These are phyloP conservation scores for Chenopodium berlandieri DNA, from an alignment of 148 eudicot genomes.

Conservation along the genomic window DNA sequence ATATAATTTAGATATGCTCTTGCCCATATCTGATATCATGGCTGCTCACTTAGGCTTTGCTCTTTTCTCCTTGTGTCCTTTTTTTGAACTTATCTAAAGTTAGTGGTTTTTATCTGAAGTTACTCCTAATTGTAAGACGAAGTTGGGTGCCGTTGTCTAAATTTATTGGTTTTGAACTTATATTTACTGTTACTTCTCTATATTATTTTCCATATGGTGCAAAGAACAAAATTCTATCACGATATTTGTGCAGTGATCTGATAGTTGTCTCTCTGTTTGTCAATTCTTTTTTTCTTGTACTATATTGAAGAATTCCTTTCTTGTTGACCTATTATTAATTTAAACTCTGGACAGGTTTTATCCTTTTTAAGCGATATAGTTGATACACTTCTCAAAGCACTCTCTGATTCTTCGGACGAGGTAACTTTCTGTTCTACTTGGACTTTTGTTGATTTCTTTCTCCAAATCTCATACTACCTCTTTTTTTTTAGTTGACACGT, in stretches of 20 bases:
- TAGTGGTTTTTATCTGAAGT: neutral
- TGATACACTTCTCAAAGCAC: conserved; percentile 80
- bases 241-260: neutral
- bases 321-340: conserved; percentile 15
- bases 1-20: neutral
- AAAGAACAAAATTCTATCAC: neutral
- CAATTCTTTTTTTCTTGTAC: neutral
- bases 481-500: too few relatives aligned
- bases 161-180: neutral
- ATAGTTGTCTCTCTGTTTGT: neutral
- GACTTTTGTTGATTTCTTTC: neutral
- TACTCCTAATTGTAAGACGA: neutral
- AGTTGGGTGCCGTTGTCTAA: neutral
- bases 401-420: conserved; percentile 96
- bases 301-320: conserved; percentile 2
- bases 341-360: conserved; percentile 56
- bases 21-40: neutral
- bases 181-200: neutral
- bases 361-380: conserved; percentile 75
- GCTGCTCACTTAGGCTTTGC: neutral
- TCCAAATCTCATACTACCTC: too few relatives aligned
- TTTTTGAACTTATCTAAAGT: neutral
- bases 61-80: neutral
- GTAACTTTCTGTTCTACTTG: conserved; percentile 39
- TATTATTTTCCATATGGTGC: neutral